Base-by-base conservation (phyloP, 2,329 filamentous ascomycete genomes). In the Diaporthe sp. region DNA sequence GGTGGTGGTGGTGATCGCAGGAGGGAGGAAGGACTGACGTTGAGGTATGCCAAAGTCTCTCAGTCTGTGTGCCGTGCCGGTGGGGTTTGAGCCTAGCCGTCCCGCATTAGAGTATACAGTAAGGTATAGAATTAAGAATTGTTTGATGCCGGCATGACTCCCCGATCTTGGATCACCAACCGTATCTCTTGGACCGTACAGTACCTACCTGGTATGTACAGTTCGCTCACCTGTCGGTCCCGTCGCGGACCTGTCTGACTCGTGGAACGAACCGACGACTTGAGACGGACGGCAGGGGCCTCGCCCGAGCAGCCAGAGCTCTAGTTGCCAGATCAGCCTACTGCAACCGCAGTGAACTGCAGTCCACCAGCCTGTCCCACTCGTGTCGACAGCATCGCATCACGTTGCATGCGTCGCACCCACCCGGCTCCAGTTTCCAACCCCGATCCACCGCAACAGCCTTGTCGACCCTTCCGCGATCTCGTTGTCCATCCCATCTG, bases 251-350 rank as follows among this genome's bases (percentile, higher is more conserved):
- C 27, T 50, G 47, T 27, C 63, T 66, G 63, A 66, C 63, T 51
- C 44, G 44, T 66, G 44, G 44, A 51, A 51, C 44, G 22, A 66
- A 37, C 30, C 61, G 61, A 47, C 61, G 42, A 66, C 61, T 50
- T 50, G 61, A 66, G 61, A 50, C 61, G 42, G 61, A 66, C 63
- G 63, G 63, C 63, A 66, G 44, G 63, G 42, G 4, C 63, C 63
- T 27, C 47, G 63, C 47, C 63, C 63, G 32, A 68, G 63, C 63
- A 53, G 32, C n/a, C 22, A 37, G 8, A 66, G 47, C 17, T 51
- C 47, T 13, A 50, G 9, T n/a, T 50, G 6, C 15, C 42, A 44
- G 27, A 32, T 32, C 61, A 50, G 61, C 42, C 9, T 35, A 17
- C n/a, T 25, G 56, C 9, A 37, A 58, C 9, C 10, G 37, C 58